These are phyloP conservation scores for Fagopyrum homotropicum DNA, from an alignment of 148 eudicot species.

Conservation along the genomic window DNA sequence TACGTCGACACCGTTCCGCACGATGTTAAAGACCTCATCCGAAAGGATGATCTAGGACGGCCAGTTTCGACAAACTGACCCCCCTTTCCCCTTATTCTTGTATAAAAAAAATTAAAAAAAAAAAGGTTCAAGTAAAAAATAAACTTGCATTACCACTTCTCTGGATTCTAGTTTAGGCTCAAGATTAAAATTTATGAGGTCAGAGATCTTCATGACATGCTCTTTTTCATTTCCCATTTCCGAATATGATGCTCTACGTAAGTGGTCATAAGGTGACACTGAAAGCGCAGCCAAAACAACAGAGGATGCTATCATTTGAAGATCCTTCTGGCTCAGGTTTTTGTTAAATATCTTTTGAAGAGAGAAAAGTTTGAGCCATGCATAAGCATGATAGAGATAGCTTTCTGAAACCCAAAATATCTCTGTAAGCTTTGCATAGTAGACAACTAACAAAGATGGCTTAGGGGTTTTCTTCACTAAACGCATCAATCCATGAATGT, in stretches of 20 bases:
- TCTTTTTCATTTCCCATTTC: slow-evolving; percentile 88
- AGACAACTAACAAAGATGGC: slow-evolving; percentile 70
- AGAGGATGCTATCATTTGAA: slow-evolving; percentile 87
- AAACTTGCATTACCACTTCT: slow-evolving; percentile 66
- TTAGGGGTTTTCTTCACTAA: slow-evolving; percentile 84
- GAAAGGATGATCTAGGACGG: neutral
- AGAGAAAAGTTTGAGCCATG: slow-evolving; percentile 87
- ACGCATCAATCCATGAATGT: slow-evolving; percentile 78
- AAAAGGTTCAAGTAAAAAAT: neutral
- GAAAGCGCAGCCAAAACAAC: slow-evolving; percentile 82
- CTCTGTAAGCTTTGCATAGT: slow-evolving; percentile 74
- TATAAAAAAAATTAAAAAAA: neutral
- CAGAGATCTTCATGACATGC: slow-evolving; percentile 62
- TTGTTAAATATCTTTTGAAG: slow-evolving; percentile 82
- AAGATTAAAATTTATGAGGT: slow-evolving; percentile 76
- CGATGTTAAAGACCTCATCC: no score
- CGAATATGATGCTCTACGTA: slow-evolving; percentile 65
- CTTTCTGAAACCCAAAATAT: slow-evolving; percentile 78
- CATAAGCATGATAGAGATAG: slow-evolving; percentile 86
- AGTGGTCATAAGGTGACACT: slow-evolving; percentile 72
- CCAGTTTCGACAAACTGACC: no score
- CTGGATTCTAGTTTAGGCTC: slow-evolving; percentile 73
- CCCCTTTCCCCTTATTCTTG: no score
- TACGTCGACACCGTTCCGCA: no score
- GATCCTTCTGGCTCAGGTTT: slow-evolving; percentile 77